These are phyloP conservation scores for Bothriochloa decipiens DNA, from an alignment of 176 grass and related monocot species.

Conservation along the genomic window DNA sequence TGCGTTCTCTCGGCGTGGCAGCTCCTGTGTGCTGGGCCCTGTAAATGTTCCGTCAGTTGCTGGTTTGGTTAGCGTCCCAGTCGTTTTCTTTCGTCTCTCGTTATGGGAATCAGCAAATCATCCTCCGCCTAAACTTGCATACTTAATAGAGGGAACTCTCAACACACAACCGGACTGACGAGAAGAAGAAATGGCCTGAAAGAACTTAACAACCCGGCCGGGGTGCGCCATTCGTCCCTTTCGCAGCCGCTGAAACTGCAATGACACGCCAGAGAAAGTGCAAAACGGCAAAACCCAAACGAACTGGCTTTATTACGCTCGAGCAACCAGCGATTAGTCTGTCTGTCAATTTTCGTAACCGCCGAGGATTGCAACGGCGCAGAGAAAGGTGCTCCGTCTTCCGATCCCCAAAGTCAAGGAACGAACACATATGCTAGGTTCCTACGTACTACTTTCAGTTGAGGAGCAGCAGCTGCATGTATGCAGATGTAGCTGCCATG, in stretches of 20 bases:
- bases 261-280: not conserved
- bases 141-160: too few relatives aligned
- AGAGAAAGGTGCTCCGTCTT: not conserved
- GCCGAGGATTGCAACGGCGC: not conserved
- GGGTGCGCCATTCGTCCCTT: too few relatives aligned
- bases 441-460: not conserved
- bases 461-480: not conserved
- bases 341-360: not conserved
- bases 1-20: not conserved
- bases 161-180: too few relatives aligned
- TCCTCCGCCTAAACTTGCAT: not conserved
- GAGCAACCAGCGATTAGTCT: not conserved
- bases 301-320: not conserved
- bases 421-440: not conserved
- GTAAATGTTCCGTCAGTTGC: too few relatives aligned
- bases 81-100: too few relatives aligned
- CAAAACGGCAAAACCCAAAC: not conserved
- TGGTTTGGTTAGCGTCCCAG: too few relatives aligned
- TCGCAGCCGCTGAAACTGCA: too few relatives aligned
- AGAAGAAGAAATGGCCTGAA: too few relatives aligned
- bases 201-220: too few relatives aligned
- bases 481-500: too few relatives aligned
- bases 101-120: too few relatives aligned
- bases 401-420: not conserved
- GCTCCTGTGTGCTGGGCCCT: too few relatives aligned